Percentiles rank a stretch among this genome's conserved stretches.
Evolutionary conservation across 306 rosid genomes (phyloP).

Genomic region (Hippophae gyantsensis): DNA sequence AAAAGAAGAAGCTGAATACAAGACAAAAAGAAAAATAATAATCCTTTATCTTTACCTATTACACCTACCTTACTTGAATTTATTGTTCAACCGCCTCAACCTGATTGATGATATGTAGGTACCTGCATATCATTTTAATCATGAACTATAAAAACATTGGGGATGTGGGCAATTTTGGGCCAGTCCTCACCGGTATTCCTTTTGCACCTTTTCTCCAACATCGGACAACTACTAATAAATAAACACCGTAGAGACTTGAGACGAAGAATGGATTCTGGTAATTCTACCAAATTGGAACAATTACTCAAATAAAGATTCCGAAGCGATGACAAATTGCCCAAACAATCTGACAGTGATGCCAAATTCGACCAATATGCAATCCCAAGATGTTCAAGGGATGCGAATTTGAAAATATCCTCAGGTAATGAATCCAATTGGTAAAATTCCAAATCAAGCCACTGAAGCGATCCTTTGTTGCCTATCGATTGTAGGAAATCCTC

Average conservation of each 20-base stretch:
- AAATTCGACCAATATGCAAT: constrained; percentile 5
- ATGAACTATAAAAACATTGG: too few relatives aligned
- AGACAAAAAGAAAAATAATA: too few relatives aligned
- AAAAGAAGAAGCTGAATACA: too few relatives aligned
- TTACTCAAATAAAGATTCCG: background rate
- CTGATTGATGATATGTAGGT: too few relatives aligned
- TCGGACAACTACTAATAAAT: background rate
- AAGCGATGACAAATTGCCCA: constrained; percentile 1
- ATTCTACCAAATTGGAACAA: background rate
- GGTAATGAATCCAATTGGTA: background rate
- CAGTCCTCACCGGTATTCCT: constrained; percentile 15
- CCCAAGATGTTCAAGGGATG: too few relatives aligned
- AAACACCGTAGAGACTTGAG: background rate
- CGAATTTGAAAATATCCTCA: too few relatives aligned
- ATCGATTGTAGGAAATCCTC: too few relatives aligned
- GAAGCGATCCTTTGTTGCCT: too few relatives aligned
- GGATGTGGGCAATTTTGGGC: constrained; percentile 8
- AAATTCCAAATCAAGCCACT: background rate
- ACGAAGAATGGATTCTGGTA: background rate
- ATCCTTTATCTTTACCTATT: too few relatives aligned
- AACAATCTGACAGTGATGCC: background rate
- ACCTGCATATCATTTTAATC: too few relatives aligned
- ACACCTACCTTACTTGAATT: too few relatives aligned
- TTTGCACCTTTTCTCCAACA: background rate
- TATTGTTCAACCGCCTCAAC: too few relatives aligned